Evolutionary conservation across 164 flowering plant genomes (phyloP), one percentile per base, ranked within the genome.

Genomic region (Pachysandra terminalis): DNA sequence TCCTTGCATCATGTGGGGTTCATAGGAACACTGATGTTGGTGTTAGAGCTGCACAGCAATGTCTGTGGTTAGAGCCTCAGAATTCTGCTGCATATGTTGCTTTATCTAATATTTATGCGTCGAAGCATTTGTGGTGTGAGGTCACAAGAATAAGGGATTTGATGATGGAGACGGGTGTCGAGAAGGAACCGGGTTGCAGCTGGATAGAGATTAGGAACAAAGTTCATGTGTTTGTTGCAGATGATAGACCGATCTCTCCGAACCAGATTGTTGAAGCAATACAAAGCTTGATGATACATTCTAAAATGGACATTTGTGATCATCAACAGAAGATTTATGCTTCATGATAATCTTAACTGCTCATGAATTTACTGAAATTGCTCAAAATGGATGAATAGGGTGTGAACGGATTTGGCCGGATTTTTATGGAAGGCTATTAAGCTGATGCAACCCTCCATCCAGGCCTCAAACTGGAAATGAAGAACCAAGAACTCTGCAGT

Each of bases 1-100:
- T 77, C 22, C 77, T 77, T 45, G 52, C 72, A 28, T 68, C 70
- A 54, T 77, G 80, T 70, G 77, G 60, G 70, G 64, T 71, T 62
- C 74, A 77, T 49, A 70, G 53, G 14, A 64, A 67, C 62, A 51
- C 58, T 25, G 69, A 73, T 60, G 60, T 77, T 60, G 80, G 74
- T 28, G 40, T 61, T 64, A 60, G 80, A 67, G 77, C 65, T 32
- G 74, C 76, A 60, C 56, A 70, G 58, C 63, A 58, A 17, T 73
- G 80, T 65, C 52, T 70, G 72, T n/a, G 27, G 24, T 61, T 77
- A 22, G 65, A 66, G 40, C 76, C 74, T 26, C 45, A 32, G 27
- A 59, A 59, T 64, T 73, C 77, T 14, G 22, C 64, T 23, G 26
- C 64, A 25, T 67, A 59, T 59, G 66, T 71, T n/a, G 45, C 37